phyloP scores from a whole-genome alignment of 306 rosid species.

The Trifolium repens region DNA sequence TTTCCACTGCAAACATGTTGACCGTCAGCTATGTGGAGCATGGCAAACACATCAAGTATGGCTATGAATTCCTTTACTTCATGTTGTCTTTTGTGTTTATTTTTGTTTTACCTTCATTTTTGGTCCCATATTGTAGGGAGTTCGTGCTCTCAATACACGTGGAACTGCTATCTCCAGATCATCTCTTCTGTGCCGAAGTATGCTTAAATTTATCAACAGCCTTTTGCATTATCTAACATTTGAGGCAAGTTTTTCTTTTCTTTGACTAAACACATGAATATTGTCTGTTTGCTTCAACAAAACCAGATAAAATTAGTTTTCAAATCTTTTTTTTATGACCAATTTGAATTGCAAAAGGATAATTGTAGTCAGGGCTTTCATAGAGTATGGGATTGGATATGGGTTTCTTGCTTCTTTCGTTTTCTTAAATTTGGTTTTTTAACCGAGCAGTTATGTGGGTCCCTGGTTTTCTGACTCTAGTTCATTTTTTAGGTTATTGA shows the following conservation, averaged over 20 bases:
- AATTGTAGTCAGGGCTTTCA: background rate
- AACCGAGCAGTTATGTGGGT: conserved; percentile 30
- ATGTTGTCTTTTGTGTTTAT: conserved; percentile 27
- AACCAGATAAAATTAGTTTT: conserved; percentile 18
- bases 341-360: conserved; percentile 23
- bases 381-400: conserved; percentile 8
- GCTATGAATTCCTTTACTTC: conserved; percentile 22
- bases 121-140: conserved; percentile 64
- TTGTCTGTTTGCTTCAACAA: conserved; percentile 4
- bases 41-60: conserved; percentile 99
- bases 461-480: conserved; percentile 29
- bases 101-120: conserved; percentile 34
- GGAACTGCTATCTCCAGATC: conserved; percentile 94
- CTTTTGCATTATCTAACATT: conserved; percentile 95
- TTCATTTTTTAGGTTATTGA: conserved; percentile 78
- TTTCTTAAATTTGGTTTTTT: conserved; percentile 36
- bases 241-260: conserved; percentile 69
- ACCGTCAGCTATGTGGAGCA: conserved; percentile 94
- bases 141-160: conserved; percentile 75
- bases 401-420: conserved; percentile 15
- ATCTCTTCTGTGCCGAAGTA: conserved; percentile 91
- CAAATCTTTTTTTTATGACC: conserved; percentile 14
- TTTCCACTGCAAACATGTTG: conserved; percentile 94
- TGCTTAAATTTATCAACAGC: conserved; percentile 95
- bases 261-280: conserved; percentile 2